Evolutionary conservation across 306 rosid species (phyloP).

Genomic region (Lathyrus aphaca): DNA sequence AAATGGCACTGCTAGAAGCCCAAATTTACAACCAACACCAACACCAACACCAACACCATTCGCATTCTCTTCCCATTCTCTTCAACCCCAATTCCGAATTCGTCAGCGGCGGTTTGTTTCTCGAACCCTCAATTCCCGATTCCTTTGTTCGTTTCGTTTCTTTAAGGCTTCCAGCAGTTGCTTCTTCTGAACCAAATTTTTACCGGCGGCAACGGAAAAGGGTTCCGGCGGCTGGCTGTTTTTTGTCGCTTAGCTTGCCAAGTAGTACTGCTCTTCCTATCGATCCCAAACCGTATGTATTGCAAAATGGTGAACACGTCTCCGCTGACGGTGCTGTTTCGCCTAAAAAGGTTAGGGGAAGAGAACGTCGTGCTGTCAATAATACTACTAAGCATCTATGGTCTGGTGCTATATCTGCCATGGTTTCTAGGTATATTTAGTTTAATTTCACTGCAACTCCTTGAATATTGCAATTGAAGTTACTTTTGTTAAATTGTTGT

Average conservation of each 20-base stretch:
- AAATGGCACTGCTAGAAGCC: constrained; percentile 46
- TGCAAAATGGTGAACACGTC: constrained; percentile 53
- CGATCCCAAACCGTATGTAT: constrained; percentile 54
- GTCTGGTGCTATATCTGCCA: constrained; percentile 97
- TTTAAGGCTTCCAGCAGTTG: constrained; percentile 26
- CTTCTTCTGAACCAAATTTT: constrained; percentile 32
- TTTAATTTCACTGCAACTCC: neutral
- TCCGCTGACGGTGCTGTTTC: constrained; percentile 32
- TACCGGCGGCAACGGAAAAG: constrained; percentile 38
- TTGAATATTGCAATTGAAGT: neutral
- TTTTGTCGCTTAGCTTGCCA: constrained; percentile 72
- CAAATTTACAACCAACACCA: constrained; percentile 37
- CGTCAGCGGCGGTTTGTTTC: constrained; percentile 67
- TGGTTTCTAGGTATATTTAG: constrained; percentile 82
- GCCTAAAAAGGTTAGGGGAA: constrained; percentile 47
- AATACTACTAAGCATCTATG: constrained; percentile 90
- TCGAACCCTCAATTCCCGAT: constrained; percentile 60
- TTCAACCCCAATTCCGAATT: constrained; percentile 38
- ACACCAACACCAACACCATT: constrained; percentile 27
- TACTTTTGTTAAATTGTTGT: neutral
- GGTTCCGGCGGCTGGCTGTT: constrained; percentile 42
- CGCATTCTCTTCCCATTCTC: constrained; percentile 36
- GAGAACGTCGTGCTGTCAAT: constrained; percentile 57
- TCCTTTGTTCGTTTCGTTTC: constrained; percentile 54
- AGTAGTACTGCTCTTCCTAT: constrained; percentile 44